Percentiles rank a stretch among this genome's conserved stretches.
These are phyloP conservation scores for Botrytis fragariae DNA, from an alignment of 2,329 filamentous ascomycete species.

Conservation along the genomic window DNA sequence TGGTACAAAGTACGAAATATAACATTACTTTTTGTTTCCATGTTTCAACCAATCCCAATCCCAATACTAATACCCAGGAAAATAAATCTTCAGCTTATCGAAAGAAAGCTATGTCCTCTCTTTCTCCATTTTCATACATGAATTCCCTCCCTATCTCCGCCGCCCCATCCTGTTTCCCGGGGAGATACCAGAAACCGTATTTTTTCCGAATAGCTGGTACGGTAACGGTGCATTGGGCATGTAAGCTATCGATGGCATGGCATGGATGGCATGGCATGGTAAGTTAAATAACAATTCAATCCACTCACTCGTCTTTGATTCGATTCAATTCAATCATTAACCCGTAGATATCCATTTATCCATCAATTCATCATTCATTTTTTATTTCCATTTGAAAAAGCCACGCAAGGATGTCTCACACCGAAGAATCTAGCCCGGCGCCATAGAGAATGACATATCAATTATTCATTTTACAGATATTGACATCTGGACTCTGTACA, in stretches of 20 bases:
- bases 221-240: background rate
- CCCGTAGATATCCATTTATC: background rate
- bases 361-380: background rate
- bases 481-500: background rate
- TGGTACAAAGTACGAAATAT: background rate
- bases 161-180: background rate
- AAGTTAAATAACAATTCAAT: background rate
- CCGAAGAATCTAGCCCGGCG: background rate
- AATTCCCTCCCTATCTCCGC: background rate
- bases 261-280: background rate
- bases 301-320: background rate
- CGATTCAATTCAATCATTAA: background rate
- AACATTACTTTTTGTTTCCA: background rate
- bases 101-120: background rate
- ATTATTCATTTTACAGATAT: background rate
- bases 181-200: background rate
- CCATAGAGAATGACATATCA: background rate
- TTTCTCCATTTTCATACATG: background rate
- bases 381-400: background rate
- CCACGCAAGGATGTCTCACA: slow-evolving; percentile 5
- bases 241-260: background rate
- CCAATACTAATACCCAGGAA: background rate
- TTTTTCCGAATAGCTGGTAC: background rate
- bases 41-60: background rate
- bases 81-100: background rate